phyloP scores from a whole-genome alignment of 306 rosid species.

The Fragaria nilgerrensis region DNA sequence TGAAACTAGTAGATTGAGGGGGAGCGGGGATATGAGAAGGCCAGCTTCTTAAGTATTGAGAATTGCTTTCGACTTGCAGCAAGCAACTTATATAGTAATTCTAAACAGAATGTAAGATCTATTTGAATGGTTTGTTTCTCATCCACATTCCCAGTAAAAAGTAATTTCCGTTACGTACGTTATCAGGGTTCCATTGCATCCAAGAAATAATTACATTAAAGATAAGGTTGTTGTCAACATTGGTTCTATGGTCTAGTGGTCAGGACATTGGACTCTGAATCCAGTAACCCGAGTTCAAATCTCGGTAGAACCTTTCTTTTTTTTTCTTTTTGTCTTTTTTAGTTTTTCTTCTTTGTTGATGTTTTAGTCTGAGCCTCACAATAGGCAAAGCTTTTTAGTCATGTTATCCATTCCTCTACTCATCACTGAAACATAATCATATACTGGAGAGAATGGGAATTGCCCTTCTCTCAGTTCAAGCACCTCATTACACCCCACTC shows the following conservation, averaged over 20 bases:
- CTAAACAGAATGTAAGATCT: background rate
- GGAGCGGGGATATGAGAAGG: background rate
- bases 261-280: slow-evolving; percentile 54
- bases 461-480: slow-evolving; percentile 45
- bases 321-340: fast-evolving
- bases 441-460: slow-evolving; percentile 43
- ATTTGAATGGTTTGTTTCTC: no score
- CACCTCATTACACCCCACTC: slow-evolving; percentile 34
- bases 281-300: slow-evolving; percentile 45
- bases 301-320: slow-evolving; percentile 38
- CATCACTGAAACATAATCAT: background rate
- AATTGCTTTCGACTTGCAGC: background rate
- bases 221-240: fast-evolving
- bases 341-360: background rate
- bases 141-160: background rate
- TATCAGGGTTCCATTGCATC: no score
- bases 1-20: slow-evolving; percentile 3
- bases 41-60: background rate
- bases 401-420: slow-evolving; percentile 2
- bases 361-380: background rate
- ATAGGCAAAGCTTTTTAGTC: background rate
- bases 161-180: background rate
- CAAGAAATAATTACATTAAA: no score
- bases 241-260: slow-evolving; percentile 52
- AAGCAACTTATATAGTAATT: background rate